Percentiles rank a stretch among this genome's conserved stretches.
These are phyloP conservation scores for Neocucurbitaria cava DNA, from an alignment of 2,329 filamentous ascomycete genomes.

Conservation along the genomic window DNA sequence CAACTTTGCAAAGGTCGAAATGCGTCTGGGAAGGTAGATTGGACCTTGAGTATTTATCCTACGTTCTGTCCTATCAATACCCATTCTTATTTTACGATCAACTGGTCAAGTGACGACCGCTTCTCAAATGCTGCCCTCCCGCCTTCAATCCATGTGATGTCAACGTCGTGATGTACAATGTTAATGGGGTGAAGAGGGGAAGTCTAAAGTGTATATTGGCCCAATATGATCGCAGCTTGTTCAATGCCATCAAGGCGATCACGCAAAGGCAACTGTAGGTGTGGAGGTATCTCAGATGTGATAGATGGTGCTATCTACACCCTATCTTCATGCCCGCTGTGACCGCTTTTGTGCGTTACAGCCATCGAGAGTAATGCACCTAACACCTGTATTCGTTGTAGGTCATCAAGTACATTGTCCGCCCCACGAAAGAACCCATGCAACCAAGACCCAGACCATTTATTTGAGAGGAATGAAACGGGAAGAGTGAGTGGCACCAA, in stretches of 20 bases:
- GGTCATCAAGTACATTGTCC: slow-evolving; percentile 51
- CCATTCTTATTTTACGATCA: slow-evolving; percentile 11
- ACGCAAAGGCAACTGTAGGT: not conserved
- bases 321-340: slow-evolving; percentile 38
- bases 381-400: slow-evolving; percentile 49
- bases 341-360: slow-evolving; percentile 41
- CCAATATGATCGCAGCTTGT: not conserved
- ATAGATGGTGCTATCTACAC: slow-evolving; percentile 40
- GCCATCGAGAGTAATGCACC: slow-evolving; percentile 46
- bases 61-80: slow-evolving; percentile 19
- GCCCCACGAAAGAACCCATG: slow-evolving; percentile 48
- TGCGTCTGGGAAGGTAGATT: slow-evolving; percentile 74
- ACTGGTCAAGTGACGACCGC: too few species aligned
- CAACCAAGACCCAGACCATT: slow-evolving; percentile 50
- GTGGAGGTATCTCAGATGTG: slow-evolving; percentile 42
- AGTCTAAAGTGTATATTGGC: not conserved
- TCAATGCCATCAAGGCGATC: not conserved
- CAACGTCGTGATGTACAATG: not conserved
- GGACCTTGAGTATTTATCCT: not conserved
- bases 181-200: not conserved
- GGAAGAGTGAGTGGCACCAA: slow-evolving; percentile 99
- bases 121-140: too few species aligned
- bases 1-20: slow-evolving; percentile 85
- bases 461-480: slow-evolving; percentile 99
- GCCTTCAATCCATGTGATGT: not conserved